These are phyloP conservation scores for Pyrenochaeta sp. DNA, from an alignment of 2,329 filamentous ascomycete species.

Conservation along the genomic window DNA sequence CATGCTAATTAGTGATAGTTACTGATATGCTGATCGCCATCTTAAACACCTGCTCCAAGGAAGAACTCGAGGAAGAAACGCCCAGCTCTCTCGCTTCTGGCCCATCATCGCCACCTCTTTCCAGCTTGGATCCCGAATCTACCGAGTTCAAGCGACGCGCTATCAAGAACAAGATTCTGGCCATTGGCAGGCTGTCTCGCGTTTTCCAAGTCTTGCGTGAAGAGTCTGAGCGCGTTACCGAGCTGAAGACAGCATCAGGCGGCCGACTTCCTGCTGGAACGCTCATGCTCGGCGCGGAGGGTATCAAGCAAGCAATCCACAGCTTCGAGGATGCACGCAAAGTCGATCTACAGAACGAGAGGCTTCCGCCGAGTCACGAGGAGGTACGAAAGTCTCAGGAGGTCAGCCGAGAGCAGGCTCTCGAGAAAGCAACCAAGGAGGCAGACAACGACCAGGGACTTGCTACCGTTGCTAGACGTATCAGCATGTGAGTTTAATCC, in stretches of 20 bases:
- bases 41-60: slow-evolving; percentile 98
- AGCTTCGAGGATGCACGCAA: slow-evolving; percentile 97
- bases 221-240: slow-evolving; percentile 94
- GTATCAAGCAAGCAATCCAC: slow-evolving; percentile 97
- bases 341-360: slow-evolving; percentile 96
- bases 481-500: slow-evolving; percentile 82
- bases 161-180: slow-evolving; percentile 99
- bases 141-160: slow-evolving; percentile 93
- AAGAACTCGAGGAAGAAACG: slow-evolving; percentile 88
- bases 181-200: slow-evolving; percentile 92
- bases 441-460: slow-evolving; percentile 92
- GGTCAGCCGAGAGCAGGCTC: slow-evolving; percentile 79
- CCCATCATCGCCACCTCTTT: slow-evolving; percentile 75
- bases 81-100: slow-evolving; percentile 75
- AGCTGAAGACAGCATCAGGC: slow-evolving; percentile 95
- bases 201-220: slow-evolving; percentile 98
- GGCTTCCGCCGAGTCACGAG: slow-evolving; percentile 88
- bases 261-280: slow-evolving; percentile 93
- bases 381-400: slow-evolving; percentile 86
- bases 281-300: slow-evolving; percentile 96
- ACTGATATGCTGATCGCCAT: slow-evolving; percentile 99
- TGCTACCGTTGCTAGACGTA: slow-evolving; percentile 84
- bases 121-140: slow-evolving; percentile 75
- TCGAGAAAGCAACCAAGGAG: slow-evolving; percentile 85
- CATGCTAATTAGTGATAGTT: slow-evolving; percentile 55